Conservation (phyloP, 164 flowering plant species). For the Akebia trifoliata region DNA sequence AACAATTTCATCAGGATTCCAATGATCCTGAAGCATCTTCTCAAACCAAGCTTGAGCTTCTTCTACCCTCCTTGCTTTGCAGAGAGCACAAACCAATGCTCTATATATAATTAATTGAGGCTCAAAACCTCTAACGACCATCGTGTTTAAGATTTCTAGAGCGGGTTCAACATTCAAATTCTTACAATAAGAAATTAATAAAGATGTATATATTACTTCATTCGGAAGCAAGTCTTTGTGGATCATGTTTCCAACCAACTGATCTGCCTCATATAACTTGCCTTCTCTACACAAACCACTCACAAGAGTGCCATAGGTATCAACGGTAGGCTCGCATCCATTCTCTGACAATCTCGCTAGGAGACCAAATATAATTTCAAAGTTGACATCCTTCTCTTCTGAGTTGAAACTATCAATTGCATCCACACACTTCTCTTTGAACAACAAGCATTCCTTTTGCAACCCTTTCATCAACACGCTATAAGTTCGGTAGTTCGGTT, state of each 20-base stretch:
- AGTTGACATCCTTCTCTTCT: constrained; percentile 19
- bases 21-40: constrained; percentile 42
- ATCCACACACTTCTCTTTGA: constrained; percentile 29
- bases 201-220: constrained; percentile 36
- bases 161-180: constrained; percentile 53
- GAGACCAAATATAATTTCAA: constrained; percentile 33
- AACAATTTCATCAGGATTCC: constrained; percentile 71
- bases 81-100: constrained; percentile 49
- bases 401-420: constrained; percentile 14
- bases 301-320: constrained; percentile 47
- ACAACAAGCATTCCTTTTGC: constrained; percentile 37
- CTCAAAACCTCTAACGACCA: constrained; percentile 32
- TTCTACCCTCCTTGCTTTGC: constrained; percentile 33
- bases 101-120: constrained; percentile 35
- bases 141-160: constrained; percentile 31
- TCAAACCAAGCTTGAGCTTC: constrained; percentile 50
- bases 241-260: constrained; percentile 46
- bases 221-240: constrained; percentile 41
- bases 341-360: constrained; percentile 44
- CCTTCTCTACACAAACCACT: constrained; percentile 59
- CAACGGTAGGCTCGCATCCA: constrained; percentile 49
- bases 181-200: constrained; percentile 46
- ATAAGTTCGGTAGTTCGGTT: constrained; percentile 67
- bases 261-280: constrained; percentile 46
- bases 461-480: constrained; percentile 60